Percentiles rank a stretch among this genome's conserved stretches.
Conservation (phyloP, 768 basidiomycete species). For the Megacollybia marginata region DNA sequence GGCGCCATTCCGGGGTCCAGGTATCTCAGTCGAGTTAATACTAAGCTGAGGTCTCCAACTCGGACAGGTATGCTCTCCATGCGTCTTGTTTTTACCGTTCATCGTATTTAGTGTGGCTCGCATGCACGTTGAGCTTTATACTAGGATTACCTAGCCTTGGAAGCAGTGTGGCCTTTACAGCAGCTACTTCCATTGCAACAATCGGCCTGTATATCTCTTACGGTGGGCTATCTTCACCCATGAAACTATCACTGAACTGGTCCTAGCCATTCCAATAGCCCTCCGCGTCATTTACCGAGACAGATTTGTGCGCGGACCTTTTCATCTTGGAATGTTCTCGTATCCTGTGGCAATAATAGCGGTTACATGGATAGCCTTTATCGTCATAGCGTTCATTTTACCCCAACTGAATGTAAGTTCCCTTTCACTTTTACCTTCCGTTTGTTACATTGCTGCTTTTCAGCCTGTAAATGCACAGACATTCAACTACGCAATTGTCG, state of each 20-base stretch:
- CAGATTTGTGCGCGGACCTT: slow-evolving; percentile 60
- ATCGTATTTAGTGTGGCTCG: slow-evolving; percentile 57
- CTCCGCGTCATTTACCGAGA: slow-evolving; percentile 56
- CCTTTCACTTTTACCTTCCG: background rate
- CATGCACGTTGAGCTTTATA: slow-evolving; percentile 68
- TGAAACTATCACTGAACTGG: background rate
- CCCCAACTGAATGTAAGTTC: slow-evolving; percentile 52
- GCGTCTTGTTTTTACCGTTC: background rate
- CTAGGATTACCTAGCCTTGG: slow-evolving; percentile 71
- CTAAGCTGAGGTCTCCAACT: slow-evolving; percentile 53
- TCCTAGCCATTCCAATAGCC: slow-evolving; percentile 56
- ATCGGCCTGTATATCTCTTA: slow-evolving; percentile 77
- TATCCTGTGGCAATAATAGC: slow-evolving; percentile 50
- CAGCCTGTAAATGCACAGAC: slow-evolving; percentile 65
- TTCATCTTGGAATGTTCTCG: slow-evolving; percentile 61
- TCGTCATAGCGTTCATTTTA: slow-evolving; percentile 67
- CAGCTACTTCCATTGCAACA: slow-evolving; percentile 57
- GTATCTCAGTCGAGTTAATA: slow-evolving; percentile 60
- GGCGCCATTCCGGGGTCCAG: slow-evolving; percentile 62
- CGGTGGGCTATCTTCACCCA: slow-evolving; percentile 25
- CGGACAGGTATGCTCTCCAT: slow-evolving; percentile 45
- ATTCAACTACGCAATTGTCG: slow-evolving; percentile 70
- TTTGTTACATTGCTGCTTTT: background rate
- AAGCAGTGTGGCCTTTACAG: slow-evolving; percentile 61
- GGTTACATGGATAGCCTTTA: slow-evolving; percentile 65